These are phyloP conservation scores for Ganoderma meredithae DNA, from an alignment of 1,284 basidiomycete genomes.

Conservation along the genomic window DNA sequence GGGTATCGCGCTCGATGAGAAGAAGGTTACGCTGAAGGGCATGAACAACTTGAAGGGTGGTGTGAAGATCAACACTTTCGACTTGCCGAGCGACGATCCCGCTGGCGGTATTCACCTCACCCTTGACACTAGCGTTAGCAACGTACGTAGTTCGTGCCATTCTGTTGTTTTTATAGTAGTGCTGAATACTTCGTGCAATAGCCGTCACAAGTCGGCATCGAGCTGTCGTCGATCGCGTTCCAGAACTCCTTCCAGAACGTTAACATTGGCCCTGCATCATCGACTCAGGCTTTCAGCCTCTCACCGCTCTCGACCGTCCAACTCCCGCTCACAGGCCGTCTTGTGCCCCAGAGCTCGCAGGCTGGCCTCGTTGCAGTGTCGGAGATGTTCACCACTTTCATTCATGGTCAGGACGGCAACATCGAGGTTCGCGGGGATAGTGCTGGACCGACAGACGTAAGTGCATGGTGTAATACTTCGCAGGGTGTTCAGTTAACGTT, in stretches of 20 bases:
- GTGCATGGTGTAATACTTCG: neutral
- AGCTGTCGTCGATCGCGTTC: constrained; percentile 70
- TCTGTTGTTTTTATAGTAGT: neutral
- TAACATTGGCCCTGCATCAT: constrained; percentile 67
- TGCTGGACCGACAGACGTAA: constrained; percentile 67
- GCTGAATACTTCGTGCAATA: constrained; percentile 33
- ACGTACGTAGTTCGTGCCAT: constrained; percentile 49
- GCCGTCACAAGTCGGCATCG: constrained; percentile 83
- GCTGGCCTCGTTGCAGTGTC: constrained; percentile 69
- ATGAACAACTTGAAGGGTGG: constrained; percentile 74
- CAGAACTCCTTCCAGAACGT: constrained; percentile 61
- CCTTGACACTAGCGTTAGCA: constrained; percentile 66
- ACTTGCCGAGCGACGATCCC: constrained; percentile 77
- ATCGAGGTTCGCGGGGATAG: constrained; percentile 69
- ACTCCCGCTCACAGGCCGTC: constrained; percentile 67
- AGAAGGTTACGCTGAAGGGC: constrained; percentile 74
- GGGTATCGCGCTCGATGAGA: constrained; percentile 61
- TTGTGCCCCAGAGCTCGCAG: constrained; percentile 65
- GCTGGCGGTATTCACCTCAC: constrained; percentile 80
- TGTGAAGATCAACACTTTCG: constrained; percentile 74
- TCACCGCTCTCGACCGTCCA: constrained; percentile 61
- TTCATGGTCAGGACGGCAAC: constrained; percentile 71
- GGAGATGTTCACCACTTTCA: constrained; percentile 75
- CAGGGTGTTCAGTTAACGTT: neutral
- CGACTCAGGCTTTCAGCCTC: constrained; percentile 59